phyloP scores from a whole-genome alignment of 495 filamentous ascomycete genomes.

The Halenospora varia region DNA sequence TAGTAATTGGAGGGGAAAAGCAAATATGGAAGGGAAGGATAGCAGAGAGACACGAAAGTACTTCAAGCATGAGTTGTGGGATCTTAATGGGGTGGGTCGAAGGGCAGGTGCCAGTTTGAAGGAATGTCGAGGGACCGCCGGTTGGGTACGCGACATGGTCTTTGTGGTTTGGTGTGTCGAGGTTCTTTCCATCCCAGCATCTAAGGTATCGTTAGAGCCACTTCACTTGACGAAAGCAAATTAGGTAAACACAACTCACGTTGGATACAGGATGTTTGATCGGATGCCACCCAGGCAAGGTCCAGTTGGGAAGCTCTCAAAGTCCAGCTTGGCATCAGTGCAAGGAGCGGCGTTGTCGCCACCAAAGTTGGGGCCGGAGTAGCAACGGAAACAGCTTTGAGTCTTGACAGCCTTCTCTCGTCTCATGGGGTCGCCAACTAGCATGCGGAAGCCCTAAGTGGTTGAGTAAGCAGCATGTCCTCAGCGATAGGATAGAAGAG shows the following conservation, averaged over 20 bases:
- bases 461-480: conserved; percentile 18
- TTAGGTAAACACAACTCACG: conserved; percentile 22
- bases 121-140: conserved; percentile 42
- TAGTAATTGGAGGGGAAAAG: conserved; percentile 3
- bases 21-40: conserved; percentile 6
- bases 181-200: conserved; percentile 81
- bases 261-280: conserved; percentile 79
- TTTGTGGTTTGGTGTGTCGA: conserved; percentile 45
- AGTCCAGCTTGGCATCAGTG: conserved; percentile 38
- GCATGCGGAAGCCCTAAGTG: conserved; percentile 38
- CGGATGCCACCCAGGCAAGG: conserved; percentile 60
- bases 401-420: conserved; percentile 5
- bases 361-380: conserved; percentile 45
- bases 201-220: conserved; percentile 38
- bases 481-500: too few species aligned
- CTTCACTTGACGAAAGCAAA: not conserved
- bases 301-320: conserved; percentile 44
- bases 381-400: conserved; percentile 41
- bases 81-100: conserved; percentile 52
- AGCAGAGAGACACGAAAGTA: conserved; percentile 14
- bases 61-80: conserved; percentile 56
- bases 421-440: conserved; percentile 35
- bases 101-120: conserved; percentile 42
- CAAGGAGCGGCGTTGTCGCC: conserved; percentile 42
- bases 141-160: conserved; percentile 53